Evolutionary conservation across 257 asterid genomes (phyloP), one percentile per base, ranked within the genome.

Genomic region (Ajuga chamaepitys): DNA sequence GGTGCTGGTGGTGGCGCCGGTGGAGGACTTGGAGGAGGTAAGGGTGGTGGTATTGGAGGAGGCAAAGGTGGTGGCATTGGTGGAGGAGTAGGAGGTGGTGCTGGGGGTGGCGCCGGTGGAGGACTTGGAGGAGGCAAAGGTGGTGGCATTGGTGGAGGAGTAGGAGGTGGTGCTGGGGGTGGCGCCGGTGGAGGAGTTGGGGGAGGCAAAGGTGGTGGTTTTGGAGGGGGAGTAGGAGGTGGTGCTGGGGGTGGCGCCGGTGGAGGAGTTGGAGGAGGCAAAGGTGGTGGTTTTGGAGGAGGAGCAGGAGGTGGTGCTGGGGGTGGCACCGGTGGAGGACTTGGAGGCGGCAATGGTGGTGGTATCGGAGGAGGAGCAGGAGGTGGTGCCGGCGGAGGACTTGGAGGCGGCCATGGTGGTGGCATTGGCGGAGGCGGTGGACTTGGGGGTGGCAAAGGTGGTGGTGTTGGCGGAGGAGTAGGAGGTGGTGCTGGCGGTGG

Each of bases 141-240:
- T 0, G 76, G 75, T 1, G 72, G 59, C 1, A 21, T 7, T 1
- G 46, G 41, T 4, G 77, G 74, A 4, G 37, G 37, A 8, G 37
- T 8, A 35, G 8, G 72, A 2, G 52, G 24, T 0, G 60, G 59
- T 3, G 20, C 9, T 2, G 73, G 73, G 0, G 67, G 67, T 1
- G 70, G 59, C 1, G 16, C 10, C 0, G 66, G 53, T 37, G 64
- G 40, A 14, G 77, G 77, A 4, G 2, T 50, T 1, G 73, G 69
- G 0, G 70, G 66, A 0, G 73, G 59, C 0, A 3, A 13, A 3
- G 77, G 77, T 0, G 78, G 78, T 8, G 71, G 74, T 0, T 8
- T 18, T 1, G 80, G 74, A 0, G 77, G 58, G 12, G 81, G 80
- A 0, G 12, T n/a, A 0, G 76, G 80, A 0, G 73, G 70, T 13